Base-by-base conservation (phyloP, 805 yeast species). In the Saccharomycopsis sp. region DNA sequence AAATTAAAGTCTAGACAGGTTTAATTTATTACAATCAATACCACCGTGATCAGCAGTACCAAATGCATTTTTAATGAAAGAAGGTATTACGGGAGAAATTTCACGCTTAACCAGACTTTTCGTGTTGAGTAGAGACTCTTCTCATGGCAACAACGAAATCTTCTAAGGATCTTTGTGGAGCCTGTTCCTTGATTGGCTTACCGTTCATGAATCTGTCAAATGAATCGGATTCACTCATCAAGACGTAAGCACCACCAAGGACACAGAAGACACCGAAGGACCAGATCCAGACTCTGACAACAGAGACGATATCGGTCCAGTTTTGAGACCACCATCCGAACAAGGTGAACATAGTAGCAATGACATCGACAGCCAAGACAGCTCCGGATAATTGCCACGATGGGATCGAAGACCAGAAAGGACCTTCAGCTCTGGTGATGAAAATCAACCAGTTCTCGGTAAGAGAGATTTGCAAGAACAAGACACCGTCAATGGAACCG, bases 251-350 rank as follows among this genome's bases (percentile, higher is more conserved):
- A 83, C 97, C 97, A 76, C 96, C 96, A 81, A 90, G 77, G 77
- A 86, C 83, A 82, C 96, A 91, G 93, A 91, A 91, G 77, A 88
- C 86, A 83, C 97, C 97, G 80, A 91, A 87, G 64, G 97, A 90
- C 89, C 89, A 90, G 73, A 91, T 78, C 94, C 94, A 91, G 77
- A 87, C 84, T 82, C 97, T 87, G 74, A 86, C 92, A 73, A 91
- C 96, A 59, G 97, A 85, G 68, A 91, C 97, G 68, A 91, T 86
- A 78, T 93, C 96, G 74, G 93, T 91, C 91, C 94, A 89, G 85
- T 91, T 91, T 78, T 89, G 96, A 66, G 96, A 87, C 93, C 96
- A 90, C 97, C 96, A 91, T 69, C 97, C 97, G 85, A 89, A 91
- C 72, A 90, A 76, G 70, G 90, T 79, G 85, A 90, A 91, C 84